Evolutionary conservation across 345 rosid species (phyloP), one percentile per base, ranked within the genome.

Genomic region (Triadica sebifera): DNA sequence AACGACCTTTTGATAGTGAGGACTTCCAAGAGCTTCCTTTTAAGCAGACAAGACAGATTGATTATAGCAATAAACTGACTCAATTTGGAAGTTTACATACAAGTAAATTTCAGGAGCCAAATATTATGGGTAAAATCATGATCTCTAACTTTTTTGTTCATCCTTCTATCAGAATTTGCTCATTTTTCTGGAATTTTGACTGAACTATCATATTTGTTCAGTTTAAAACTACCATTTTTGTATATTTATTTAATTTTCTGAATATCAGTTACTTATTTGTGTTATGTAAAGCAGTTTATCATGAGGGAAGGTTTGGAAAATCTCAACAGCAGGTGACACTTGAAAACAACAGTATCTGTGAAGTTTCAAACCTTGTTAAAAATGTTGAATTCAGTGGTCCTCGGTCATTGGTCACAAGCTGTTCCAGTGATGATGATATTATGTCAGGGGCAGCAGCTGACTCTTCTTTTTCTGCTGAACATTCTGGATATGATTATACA

Each of bases 341-440:
- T 78, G 80, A 73, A 72, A 75, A 78, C 65, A 81, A 49, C n/a
- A 69, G 63, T 70, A 38, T 71, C 39, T 76, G 16, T 77, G 83
- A 74, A 67, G 78, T 74, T 45, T 45, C 81, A 62, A 78, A 68
- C 73, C 71, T 43, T 1, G 58, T 22, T 12, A 57, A 25, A 24
- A 60, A 61, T 24, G 34, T 51, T 17, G 79, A 63, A 22, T 29
- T 51, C 46, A 62, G 49, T 70, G 64, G 8, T 55, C 57, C 79
- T 13, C 46, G 55, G 49, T 68, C 81, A 10, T 75, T 76, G 77
- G 58, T 71, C 75, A 75, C 85, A n/a, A 75, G 79, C 71, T 83
- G 77, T 80, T 83, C 79, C 49, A 46, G 52, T 16, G 84, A 75
- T 61, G 84, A 74, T 62, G 83, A 84, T 61, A 52, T 65, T 50